Evolutionary conservation across 495 filamentous ascomycete species (phyloP).

Genomic region (Penicillium robsamsonii): DNA sequence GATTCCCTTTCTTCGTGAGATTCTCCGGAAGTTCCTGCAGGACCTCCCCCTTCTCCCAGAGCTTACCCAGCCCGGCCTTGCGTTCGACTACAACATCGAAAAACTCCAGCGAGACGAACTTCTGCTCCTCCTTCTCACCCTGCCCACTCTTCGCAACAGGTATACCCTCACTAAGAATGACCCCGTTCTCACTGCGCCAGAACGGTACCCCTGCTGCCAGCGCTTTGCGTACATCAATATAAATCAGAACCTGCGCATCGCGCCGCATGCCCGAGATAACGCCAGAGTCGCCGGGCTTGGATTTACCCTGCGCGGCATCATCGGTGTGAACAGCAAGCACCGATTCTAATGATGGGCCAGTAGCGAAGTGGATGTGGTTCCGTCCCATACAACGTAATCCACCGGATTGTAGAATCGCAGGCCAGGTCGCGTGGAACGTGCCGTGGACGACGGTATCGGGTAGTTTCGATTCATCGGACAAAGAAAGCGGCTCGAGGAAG

Average conservation of each 20-base stretch:
- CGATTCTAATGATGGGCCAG: conserved; percentile 54
- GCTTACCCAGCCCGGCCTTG: conserved; percentile 54
- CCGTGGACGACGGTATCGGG: conserved; percentile 77
- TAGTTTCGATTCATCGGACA: conserved; percentile 48
- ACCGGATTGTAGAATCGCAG: conserved; percentile 64
- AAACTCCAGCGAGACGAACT: conserved; percentile 43
- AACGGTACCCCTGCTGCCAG: conserved; percentile 67
- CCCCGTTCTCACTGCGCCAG: conserved; percentile 86
- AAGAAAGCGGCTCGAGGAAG: conserved; percentile 62
- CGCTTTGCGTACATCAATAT: conserved; percentile 68
- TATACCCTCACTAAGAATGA: conserved; percentile 55
- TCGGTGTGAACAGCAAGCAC: conserved; percentile 26
- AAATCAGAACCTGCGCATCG: conserved; percentile 76
- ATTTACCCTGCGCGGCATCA: conserved; percentile 13
- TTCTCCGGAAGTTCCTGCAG: conserved; percentile 50
- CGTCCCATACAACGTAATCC: conserved; percentile 77
- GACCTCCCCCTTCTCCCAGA: conserved; percentile 64
- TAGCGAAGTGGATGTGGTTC: conserved; percentile 85
- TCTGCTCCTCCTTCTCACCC: conserved; percentile 18
- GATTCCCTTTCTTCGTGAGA: conserved; percentile 31
- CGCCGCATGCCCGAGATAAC: conserved; percentile 86
- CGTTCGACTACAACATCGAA: conserved; percentile 56
- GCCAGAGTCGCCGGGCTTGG: conserved; percentile 15
- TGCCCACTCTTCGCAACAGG: conserved; percentile 12
- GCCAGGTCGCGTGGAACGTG: conserved; percentile 77